Base-by-base conservation (phyloP, 1,284 basidiomycete species). In the Tremellales sp. region DNA sequence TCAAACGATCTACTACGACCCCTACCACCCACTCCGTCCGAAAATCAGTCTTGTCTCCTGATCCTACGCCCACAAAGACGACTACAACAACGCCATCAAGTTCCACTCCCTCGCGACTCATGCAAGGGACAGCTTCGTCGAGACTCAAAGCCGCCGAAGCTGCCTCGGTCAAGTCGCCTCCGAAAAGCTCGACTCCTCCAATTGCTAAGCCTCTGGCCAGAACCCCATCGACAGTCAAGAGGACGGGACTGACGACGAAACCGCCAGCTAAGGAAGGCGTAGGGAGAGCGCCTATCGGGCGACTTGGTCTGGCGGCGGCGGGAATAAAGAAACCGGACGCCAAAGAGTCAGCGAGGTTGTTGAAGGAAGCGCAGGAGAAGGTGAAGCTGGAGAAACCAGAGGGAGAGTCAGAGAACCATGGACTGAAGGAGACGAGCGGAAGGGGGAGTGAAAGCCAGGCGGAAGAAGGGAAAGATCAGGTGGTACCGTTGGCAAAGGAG, bases 101-200 rank as follows among this genome's bases (percentile, higher is more conserved):
- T 12, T 28, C 40, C 13, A 47, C 56, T 2, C 40, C 39, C 27
- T 60, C 58, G 18, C 53, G 63, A 32, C 42, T 65, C 21, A 35
- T 62, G 43, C 63, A 62, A 39, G 63, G 61, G 25, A 63, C 63
- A 33, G 63, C 63, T 4, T 57, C 61, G 3, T 62, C 60, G 7
- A 41, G 63, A 31, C 56, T 61, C 14, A 48, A 49, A 47, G 58
- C 60, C 7, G 60, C 57, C 9, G 9, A 21, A 24, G 8, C 6
- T 21, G 6, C 37, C 9, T 25, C 37, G 9, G 19, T 8, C 14
- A 21, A 8, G 14, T 6, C 37, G 5, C 8, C 8, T 9, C 16
- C 34, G 8, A 36, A 9, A 8, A 18, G 9, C 34, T 8, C 34
- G 34, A 39, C 18, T 8, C 9, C 12, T 6, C 13, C 18, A 9